Conservation (phyloP, 352 stramenopile genomes). For the Globisporangium spinosum region DNA sequence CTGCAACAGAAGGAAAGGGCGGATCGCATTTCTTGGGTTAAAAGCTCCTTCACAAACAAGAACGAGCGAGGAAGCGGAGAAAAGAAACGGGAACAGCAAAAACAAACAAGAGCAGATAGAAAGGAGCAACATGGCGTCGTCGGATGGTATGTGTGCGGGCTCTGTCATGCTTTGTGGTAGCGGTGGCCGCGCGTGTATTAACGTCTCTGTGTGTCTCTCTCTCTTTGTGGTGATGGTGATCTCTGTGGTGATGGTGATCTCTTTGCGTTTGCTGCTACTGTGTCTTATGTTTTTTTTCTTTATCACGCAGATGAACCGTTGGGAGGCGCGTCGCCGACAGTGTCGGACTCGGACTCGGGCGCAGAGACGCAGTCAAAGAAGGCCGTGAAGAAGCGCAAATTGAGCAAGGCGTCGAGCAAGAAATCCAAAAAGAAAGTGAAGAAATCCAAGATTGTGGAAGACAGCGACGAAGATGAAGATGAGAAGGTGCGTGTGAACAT, state of each 20-base stretch:
- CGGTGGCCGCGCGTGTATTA: neutral
- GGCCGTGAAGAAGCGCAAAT: slow-evolving; percentile 63
- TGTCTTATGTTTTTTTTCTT: neutral
- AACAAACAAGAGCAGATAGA: slow-evolving; percentile 1
- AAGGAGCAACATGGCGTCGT: slow-evolving; percentile 17
- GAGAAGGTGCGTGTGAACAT: slow-evolving; percentile 40
- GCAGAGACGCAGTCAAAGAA: slow-evolving; percentile 40
- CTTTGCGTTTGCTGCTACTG: neutral
- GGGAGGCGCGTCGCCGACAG: slow-evolving; percentile 65
- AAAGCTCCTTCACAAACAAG: neutral
- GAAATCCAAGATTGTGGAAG: slow-evolving; percentile 58
- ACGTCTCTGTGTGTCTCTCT: neutral
- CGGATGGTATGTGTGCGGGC: slow-evolving; percentile 15
- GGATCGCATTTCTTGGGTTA: neutral
- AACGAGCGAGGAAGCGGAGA: neutral
- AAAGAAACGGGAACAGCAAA: slow-evolving; percentile 1
- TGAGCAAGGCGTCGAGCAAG: slow-evolving; percentile 38
- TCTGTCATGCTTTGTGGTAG: neutral
- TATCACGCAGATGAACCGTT: slow-evolving; percentile 58
- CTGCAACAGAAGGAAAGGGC: neutral
- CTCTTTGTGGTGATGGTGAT: too few species aligned
- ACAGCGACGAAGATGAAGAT: slow-evolving; percentile 57
- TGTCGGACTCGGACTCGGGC: slow-evolving; percentile 85
- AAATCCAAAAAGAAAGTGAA: slow-evolving; percentile 54
- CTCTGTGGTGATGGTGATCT: neutral